Evolutionary conservation across 192 early-diverging fungal species (phyloP).

Genomic region (Entomortierella parvispora): DNA sequence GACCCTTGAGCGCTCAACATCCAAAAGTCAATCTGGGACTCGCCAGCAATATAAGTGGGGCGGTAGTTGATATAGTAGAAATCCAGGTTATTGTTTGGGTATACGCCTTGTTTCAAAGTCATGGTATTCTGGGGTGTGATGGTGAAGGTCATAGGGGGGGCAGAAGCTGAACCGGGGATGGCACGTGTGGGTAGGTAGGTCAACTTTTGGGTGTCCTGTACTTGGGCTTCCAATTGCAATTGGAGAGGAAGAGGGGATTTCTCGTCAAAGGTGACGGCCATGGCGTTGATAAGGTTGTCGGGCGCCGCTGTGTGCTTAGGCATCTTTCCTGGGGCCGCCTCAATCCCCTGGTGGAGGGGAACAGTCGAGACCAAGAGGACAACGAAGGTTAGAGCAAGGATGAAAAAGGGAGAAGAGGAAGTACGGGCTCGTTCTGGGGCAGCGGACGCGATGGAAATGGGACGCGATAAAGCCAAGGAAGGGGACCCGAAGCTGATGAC

Average conservation of each 20-base stretch:
- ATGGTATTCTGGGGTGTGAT: background rate
- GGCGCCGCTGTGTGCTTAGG: background rate
- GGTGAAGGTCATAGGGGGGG: background rate
- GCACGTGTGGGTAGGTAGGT: conserved; percentile 28
- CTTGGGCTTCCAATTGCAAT: conserved; percentile 33
- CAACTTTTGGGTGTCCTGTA: conserved; percentile 9
- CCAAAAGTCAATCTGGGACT: conserved; percentile 34
- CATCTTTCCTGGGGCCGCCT: conserved; percentile 4
- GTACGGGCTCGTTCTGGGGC: background rate
- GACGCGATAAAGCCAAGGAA: too few relatives aligned
- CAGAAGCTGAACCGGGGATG: background rate
- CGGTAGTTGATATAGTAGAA: conserved; percentile 47
- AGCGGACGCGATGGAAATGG: background rate
- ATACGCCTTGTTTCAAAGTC: background rate
- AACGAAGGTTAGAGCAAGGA: conserved; percentile 8
- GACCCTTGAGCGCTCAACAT: conserved; percentile 32
- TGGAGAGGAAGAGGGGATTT: conserved; percentile 20
- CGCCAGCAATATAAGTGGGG: conserved; percentile 24
- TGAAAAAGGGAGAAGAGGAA: background rate
- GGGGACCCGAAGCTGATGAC: background rate
- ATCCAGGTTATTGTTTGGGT: conserved; percentile 8
- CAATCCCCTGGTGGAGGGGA: background rate
- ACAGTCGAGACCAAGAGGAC: conserved; percentile 11
- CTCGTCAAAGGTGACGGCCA: conserved; percentile 5
- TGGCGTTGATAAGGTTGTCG: conserved; percentile 4